A percentile compares a stretch with the other conserved stretches of the same genome.
These are phyloP conservation scores for Apiotrichum gamsii DNA, from an alignment of 1,284 basidiomycete species.

Conservation along the genomic window DNA sequence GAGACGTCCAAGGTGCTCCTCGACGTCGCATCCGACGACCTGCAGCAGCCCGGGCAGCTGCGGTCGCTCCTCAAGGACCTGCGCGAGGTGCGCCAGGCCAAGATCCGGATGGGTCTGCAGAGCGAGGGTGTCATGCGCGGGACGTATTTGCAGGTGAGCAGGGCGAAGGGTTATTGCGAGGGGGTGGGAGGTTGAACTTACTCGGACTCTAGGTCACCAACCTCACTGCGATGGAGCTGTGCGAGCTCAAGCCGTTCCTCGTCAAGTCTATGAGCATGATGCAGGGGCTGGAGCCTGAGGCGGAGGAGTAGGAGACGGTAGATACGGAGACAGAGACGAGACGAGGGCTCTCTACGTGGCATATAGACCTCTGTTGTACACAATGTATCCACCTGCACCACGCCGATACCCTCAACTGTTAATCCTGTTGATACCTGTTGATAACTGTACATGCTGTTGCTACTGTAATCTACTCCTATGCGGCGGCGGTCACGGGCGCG, in stretches of 20 bases:
- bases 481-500: constrained; percentile 7
- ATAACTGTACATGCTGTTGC: constrained; percentile 22
- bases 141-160: constrained; percentile 61
- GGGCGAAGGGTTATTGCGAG: not conserved
- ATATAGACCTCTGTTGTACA: constrained; percentile 3
- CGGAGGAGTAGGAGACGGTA: constrained; percentile 16
- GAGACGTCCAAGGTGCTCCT: constrained; percentile 83
- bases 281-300: constrained; percentile 32
- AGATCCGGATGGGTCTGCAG: constrained; percentile 80
- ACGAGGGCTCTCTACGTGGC: not conserved
- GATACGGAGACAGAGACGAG: not conserved
- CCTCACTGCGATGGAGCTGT: constrained; percentile 82
- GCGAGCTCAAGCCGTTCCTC: constrained; percentile 85
- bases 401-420: not conserved
- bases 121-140: constrained; percentile 53
- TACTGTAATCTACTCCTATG: constrained; percentile 6
- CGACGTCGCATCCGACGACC: constrained; percentile 87
- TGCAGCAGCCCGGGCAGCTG: constrained; percentile 72
- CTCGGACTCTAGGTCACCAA: constrained; percentile 63
- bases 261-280: constrained; percentile 71
- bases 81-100: constrained; percentile 87
- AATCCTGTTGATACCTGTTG: not conserved
- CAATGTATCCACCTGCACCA: not conserved
- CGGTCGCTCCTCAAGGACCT: constrained; percentile 84
- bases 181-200: not conserved